Base-by-base conservation (phyloP, 2,329 filamentous ascomycete genomes). In the Fusarium continuum region DNA sequence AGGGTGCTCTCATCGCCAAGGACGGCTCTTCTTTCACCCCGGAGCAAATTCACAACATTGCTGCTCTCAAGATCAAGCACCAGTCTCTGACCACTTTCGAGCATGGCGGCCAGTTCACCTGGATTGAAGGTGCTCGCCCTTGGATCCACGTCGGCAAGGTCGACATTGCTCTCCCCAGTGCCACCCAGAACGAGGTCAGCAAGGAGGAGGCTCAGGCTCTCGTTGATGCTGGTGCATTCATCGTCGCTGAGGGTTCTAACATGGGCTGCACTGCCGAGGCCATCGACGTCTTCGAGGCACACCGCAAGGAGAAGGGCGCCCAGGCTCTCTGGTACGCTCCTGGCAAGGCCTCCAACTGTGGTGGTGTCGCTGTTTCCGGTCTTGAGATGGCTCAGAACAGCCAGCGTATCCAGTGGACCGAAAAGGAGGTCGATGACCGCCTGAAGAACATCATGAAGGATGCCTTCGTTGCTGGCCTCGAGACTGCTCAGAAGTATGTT, bases 341-440 rank as follows among this genome's bases (percentile, higher is more conserved):
- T 45, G 94, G 92, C 71, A 98, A 98, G 87, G 95, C 95, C 26
- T 92, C 94, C 82, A 98, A 98, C 83, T 93, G 92, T 70, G 95
- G 95, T 78, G 95, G 95, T 84, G 95, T 98, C 55, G 95, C 95
- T 54, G 95, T 99, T 34, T 97, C 93, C 4, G 95, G 95, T 71
- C 88, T 99, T 38, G 95, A 99, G 86, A 99, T 99, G 95, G 93
- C 94, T 8, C 95, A 99, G 87, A 98, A 99, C 87, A 94, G 90
- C 67, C 81, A 89, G 78, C 90, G 94, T 60, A 83, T 97, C 67
- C 85, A 81, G 74, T 99, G 95, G 95, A 91, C 91, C 23, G 74
- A 83, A 40, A 91, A 97, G 83, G 91, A 97, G 83, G 95, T 98
- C 67, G 94, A 98, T 80, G 81, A 84, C 70, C 92, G 92, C 81